phyloP scores from a whole-genome alignment of 441 rosid species.

The Erodium trifolium region DNA sequence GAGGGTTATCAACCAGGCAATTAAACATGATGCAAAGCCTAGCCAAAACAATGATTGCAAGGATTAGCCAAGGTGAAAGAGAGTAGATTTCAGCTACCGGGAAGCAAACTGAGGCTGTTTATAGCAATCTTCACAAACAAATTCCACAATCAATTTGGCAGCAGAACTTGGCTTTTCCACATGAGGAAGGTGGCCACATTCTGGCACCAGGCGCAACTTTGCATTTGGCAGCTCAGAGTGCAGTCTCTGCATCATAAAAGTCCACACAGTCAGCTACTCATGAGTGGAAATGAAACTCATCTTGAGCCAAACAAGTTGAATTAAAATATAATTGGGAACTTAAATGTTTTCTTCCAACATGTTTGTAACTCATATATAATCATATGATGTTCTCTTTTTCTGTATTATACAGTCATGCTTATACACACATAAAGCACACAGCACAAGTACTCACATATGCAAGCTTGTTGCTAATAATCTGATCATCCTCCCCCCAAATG shows the following conservation, averaged over 20 bases:
- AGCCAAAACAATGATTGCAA: background rate
- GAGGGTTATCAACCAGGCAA: background rate
- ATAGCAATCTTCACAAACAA: constrained; percentile 20
- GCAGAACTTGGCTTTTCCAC: constrained; percentile 47
- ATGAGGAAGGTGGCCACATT: constrained; percentile 55
- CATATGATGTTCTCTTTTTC: no score
- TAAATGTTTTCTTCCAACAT: no score
- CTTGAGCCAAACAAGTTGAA: background rate
- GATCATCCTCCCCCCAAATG: constrained; percentile 52
- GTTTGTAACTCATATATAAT: no score
- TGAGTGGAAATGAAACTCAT: background rate
- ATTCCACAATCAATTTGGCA: constrained; percentile 35
- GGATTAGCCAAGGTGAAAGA: background rate
- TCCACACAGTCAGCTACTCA: background rate
- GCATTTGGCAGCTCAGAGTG: constrained; percentile 44
- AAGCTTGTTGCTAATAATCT: constrained; percentile 45
- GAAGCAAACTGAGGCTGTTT: constrained; percentile 4
- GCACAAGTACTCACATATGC: constrained; percentile 13
- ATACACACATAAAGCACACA: background rate
- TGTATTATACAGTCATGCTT: background rate
- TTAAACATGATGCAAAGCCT: background rate
- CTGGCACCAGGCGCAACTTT: constrained; percentile 34
- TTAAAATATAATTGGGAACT: background rate
- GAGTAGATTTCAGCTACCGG: background rate
- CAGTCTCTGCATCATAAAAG: constrained; percentile 30